A percentile compares a stretch with the other conserved stretches of the same genome.
Evolutionary conservation across 2,329 filamentous ascomycete genomes (phyloP).

Genomic region (Paraconiothyrium brasiliense): DNA sequence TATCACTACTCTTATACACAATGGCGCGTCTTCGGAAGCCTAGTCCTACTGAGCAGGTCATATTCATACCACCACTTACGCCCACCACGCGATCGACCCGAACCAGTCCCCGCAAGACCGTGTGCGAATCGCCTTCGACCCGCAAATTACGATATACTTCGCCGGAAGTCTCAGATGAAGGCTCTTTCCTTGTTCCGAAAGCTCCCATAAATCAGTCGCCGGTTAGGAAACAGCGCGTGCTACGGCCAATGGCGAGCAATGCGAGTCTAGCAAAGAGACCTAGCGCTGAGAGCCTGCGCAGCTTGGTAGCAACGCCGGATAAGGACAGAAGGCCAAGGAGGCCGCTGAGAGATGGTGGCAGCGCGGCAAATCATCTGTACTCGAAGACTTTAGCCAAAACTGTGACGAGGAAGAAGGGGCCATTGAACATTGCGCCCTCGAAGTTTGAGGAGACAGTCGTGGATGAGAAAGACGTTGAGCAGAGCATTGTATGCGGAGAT

Average conservation of each 20-base stretch:
- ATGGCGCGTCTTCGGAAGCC: constrained; percentile 50
- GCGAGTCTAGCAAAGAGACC: constrained; percentile 39
- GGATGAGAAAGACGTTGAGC: constrained; percentile 37
- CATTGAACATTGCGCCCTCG: constrained; percentile 24
- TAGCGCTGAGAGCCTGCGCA: constrained; percentile 35
- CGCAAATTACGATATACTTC: constrained; percentile 36
- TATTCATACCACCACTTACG: constrained; percentile 28
- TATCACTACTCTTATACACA: constrained; percentile 17
- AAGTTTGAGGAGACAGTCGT: constrained; percentile 21
- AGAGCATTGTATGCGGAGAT: constrained; percentile 44
- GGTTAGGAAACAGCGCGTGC: constrained; percentile 40
- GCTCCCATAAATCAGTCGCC: constrained; percentile 29
- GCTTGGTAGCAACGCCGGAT: constrained; percentile 38
- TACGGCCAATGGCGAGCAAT: constrained; percentile 46
- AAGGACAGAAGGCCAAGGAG: constrained; percentile 29
- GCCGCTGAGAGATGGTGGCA: constrained; percentile 14
- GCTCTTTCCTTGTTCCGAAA: constrained; percentile 36
- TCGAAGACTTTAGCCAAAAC: constrained; percentile 42
- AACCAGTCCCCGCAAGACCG: constrained; percentile 40
- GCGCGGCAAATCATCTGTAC: constrained; percentile 31
- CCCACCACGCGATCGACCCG: constrained; percentile 31
- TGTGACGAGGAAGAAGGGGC: constrained; percentile 32
- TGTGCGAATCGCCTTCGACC: constrained; percentile 31
- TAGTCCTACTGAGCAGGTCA: constrained; percentile 34
- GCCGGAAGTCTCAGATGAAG: constrained; percentile 31